Percentiles rank a stretch among this genome's conserved stretches.
phyloP scores from a whole-genome alignment of 192 early-diverging fungal genomes.

The Umbelopsis vinacea region DNA sequence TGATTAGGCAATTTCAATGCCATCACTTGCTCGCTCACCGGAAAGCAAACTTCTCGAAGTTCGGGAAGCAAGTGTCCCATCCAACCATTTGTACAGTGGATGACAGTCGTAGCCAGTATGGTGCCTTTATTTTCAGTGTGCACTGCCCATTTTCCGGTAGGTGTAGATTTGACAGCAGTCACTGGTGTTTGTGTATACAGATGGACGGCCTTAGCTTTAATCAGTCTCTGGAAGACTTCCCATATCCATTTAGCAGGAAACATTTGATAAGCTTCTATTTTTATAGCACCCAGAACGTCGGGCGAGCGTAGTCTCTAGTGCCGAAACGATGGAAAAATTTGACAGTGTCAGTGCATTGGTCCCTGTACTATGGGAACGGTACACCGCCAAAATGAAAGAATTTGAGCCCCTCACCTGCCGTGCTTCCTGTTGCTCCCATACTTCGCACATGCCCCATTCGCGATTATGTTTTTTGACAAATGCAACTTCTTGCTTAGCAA shows the following conservation, averaged over 20 bases:
- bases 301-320: background rate
- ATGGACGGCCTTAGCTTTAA: background rate
- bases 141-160: background rate
- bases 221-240: background rate
- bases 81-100: constrained; percentile 17
- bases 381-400: no score
- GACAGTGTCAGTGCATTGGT: background rate
- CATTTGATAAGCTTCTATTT: constrained; percentile 18
- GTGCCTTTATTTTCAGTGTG: constrained; percentile 1
- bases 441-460: constrained; percentile 6
- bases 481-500: background rate
- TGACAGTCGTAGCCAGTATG: background rate
- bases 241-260: constrained; percentile 20
- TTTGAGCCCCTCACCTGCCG: background rate
- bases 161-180: background rate
- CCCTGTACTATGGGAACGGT: no score
- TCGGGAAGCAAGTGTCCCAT: constrained; percentile 14
- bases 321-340: background rate
- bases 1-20: background rate
- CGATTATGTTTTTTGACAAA: constrained; percentile 7
- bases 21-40: constrained; percentile 17
- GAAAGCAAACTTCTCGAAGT: background rate
- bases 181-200: constrained; percentile 4
- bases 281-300: constrained; percentile 9
- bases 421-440: constrained; percentile 1